phyloP scores from a whole-genome alignment of 1,139 yeast species.

The Pneumocystis carinii region DNA sequence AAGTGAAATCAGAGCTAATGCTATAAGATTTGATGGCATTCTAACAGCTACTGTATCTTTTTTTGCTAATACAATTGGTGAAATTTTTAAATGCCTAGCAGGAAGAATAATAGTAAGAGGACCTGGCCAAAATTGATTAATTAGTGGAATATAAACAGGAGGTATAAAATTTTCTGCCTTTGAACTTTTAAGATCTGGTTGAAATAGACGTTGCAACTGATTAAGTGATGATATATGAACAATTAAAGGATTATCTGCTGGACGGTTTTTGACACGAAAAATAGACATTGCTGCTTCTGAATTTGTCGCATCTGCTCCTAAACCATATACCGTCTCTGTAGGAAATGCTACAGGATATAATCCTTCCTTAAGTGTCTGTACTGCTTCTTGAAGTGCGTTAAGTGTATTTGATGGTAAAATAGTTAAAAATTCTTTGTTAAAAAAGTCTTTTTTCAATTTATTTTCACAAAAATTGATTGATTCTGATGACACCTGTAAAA shows the following conservation, averaged over 20 bases:
- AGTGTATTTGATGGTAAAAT: conserved; percentile 28
- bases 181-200: conserved; percentile 14
- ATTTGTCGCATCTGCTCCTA: conserved; percentile 72
- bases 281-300: conserved; percentile 63
- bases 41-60: conserved; percentile 86
- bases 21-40: conserved; percentile 73
- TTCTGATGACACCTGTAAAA: background rate
- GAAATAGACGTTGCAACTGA: conserved; percentile 49
- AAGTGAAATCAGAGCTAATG: conserved; percentile 76
- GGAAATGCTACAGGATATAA: conserved; percentile 71
- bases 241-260: conserved; percentile 87
- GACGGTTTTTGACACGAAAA: conserved; percentile 78
- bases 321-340: conserved; percentile 91
- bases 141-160: conserved; percentile 42
- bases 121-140: conserved; percentile 82
- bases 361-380: conserved; percentile 31
- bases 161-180: conserved; percentile 32
- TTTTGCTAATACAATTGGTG: conserved; percentile 57
- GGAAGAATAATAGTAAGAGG: conserved; percentile 82
- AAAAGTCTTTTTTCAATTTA: background rate
- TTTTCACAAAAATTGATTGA: background rate
- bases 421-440: background rate
- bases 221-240: conserved; percentile 69
- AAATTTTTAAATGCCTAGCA: conserved; percentile 4
- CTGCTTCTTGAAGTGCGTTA: conserved; percentile 41